phyloP scores from a whole-genome alignment of 164 flowering plant species.

The Chimonanthus praecox region DNA sequence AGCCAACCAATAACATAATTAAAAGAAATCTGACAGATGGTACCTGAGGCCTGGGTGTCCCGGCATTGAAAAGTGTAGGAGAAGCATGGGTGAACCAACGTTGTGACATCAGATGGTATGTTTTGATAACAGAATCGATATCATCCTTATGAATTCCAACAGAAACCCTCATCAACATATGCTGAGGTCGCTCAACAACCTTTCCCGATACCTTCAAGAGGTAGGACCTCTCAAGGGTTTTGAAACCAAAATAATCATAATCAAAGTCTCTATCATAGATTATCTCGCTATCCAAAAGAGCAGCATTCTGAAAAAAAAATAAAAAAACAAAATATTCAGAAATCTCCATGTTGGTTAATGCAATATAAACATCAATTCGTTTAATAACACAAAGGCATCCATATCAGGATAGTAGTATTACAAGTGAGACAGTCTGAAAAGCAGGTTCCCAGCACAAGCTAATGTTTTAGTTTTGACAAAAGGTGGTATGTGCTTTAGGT shows the following conservation, averaged over 20 bases:
- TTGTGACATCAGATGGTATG: slow-evolving; percentile 97
- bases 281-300: slow-evolving; percentile 87
- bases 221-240: slow-evolving; percentile 98
- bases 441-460: not conserved
- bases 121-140: slow-evolving; percentile 79
- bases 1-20: not conserved
- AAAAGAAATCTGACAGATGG: not conserved
- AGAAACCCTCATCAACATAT: slow-evolving; percentile 98
- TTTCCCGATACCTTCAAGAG: slow-evolving; percentile 85
- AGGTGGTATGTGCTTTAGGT: no score
- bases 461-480: not conserved
- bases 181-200: slow-evolving; percentile 98
- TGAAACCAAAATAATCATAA: slow-evolving; percentile 98
- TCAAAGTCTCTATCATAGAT: slow-evolving; percentile 97
- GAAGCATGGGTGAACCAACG: slow-evolving; percentile 99
- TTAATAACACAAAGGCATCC: not conserved
- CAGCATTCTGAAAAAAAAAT: slow-evolving; percentile 71
- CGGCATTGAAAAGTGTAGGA: slow-evolving; percentile 96
- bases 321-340: not conserved
- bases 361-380: no score
- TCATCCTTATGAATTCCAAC: slow-evolving; percentile 98
- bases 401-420: no score
- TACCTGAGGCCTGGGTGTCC: slow-evolving; percentile 99
- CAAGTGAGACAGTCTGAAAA: not conserved
- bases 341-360: not conserved